phyloP scores from a whole-genome alignment of 2,329 filamentous ascomycete genomes.

The Phyllachora maydis region DNA sequence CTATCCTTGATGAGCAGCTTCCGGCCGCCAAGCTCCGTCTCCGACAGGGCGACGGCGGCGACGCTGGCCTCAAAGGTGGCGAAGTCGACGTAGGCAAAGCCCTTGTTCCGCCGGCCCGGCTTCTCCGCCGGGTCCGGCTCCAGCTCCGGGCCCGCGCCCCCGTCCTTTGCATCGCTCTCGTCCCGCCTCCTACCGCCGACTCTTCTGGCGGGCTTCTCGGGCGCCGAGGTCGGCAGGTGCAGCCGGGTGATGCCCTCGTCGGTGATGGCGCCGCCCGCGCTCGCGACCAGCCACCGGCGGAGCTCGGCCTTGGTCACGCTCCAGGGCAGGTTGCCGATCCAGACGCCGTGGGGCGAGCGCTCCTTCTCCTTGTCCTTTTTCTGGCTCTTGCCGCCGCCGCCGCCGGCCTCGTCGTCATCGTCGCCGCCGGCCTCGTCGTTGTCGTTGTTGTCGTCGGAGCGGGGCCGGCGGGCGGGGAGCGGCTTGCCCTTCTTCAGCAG shows the following conservation, averaged over 20 bases:
- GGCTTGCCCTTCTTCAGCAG: slow-evolving; percentile 69
- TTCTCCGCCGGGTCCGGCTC: slow-evolving; percentile 9
- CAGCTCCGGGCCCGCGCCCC: slow-evolving; percentile 3
- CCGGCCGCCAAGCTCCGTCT: slow-evolving; percentile 56
- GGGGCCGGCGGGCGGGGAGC: slow-evolving; percentile 22
- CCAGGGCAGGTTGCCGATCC: slow-evolving; percentile 94
- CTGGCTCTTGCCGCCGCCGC: slow-evolving; percentile 13
- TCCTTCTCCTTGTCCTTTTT: slow-evolving; percentile 23
- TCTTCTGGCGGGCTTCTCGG: too few relatives aligned
- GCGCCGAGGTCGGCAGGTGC: slow-evolving; percentile 47
- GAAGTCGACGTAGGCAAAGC: slow-evolving; percentile 95
- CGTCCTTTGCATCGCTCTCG: slow-evolving; percentile 1
- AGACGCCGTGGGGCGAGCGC: slow-evolving; percentile 69
- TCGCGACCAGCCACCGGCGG: slow-evolving; percentile 57
- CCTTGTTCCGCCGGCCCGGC: slow-evolving; percentile 50
- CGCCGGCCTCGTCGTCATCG: too few relatives aligned
- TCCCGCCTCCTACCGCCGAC: too few relatives aligned
- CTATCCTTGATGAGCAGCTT: slow-evolving; percentile 85
- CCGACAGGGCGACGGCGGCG: slow-evolving; percentile 69
- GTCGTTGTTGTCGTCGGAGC: slow-evolving; percentile 17
- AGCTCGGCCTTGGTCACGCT: slow-evolving; percentile 53
- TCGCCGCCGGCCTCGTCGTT: too few relatives aligned
- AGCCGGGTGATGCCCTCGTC: slow-evolving; percentile 63
- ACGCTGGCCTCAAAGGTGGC: slow-evolving; percentile 46
- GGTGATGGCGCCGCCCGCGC: slow-evolving; percentile 43